A percentile compares a stretch with the other conserved stretches of the same genome.
These are phyloP conservation scores for Ogataea minuta DNA, from an alignment of 805 yeast genomes.

Conservation along the genomic window DNA sequence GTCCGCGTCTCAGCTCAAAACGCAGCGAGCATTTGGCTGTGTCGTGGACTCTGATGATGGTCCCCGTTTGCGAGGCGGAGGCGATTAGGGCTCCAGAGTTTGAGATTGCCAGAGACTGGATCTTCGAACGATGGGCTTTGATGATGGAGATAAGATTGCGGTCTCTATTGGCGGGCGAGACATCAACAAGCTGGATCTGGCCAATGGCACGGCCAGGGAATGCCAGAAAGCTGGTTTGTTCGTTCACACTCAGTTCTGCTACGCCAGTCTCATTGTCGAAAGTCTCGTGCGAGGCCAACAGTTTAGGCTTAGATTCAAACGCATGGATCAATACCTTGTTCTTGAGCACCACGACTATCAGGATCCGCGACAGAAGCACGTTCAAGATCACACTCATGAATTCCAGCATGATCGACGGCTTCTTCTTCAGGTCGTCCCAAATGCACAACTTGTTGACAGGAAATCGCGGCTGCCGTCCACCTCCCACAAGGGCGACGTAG, in stretches of 20 bases:
- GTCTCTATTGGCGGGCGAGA: constrained; percentile 62
- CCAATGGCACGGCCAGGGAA: constrained; percentile 77
- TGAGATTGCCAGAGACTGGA: constrained; percentile 63
- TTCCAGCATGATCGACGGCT: constrained; percentile 68
- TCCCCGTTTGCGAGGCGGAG: constrained; percentile 79
- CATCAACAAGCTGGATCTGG: constrained; percentile 77
- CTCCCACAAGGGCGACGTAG: constrained; percentile 86
- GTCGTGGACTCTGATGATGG: constrained; percentile 72
- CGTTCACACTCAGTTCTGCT: constrained; percentile 44
- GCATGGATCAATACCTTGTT: constrained; percentile 73
- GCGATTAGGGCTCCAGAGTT: constrained; percentile 69
- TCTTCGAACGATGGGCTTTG: constrained; percentile 70
- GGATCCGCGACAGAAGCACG: constrained; percentile 69
- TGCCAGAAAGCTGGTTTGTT: constrained; percentile 47
- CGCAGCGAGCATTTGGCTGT: constrained; percentile 64
- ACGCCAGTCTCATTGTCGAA: constrained; percentile 60
- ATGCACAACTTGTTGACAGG: constrained; percentile 78
- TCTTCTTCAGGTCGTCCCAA: constrained; percentile 88
- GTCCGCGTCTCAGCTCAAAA: constrained; percentile 87
- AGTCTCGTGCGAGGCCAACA: constrained; percentile 64
- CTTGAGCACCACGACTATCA: constrained; percentile 70
- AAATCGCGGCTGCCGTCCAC: constrained; percentile 76
- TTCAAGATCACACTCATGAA: constrained; percentile 74
- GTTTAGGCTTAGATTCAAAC: constrained; percentile 75
- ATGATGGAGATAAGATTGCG: constrained; percentile 64